phyloP scores from a whole-genome alignment of 331 rosid genomes.

The Erythrophleum ivorense region DNA sequence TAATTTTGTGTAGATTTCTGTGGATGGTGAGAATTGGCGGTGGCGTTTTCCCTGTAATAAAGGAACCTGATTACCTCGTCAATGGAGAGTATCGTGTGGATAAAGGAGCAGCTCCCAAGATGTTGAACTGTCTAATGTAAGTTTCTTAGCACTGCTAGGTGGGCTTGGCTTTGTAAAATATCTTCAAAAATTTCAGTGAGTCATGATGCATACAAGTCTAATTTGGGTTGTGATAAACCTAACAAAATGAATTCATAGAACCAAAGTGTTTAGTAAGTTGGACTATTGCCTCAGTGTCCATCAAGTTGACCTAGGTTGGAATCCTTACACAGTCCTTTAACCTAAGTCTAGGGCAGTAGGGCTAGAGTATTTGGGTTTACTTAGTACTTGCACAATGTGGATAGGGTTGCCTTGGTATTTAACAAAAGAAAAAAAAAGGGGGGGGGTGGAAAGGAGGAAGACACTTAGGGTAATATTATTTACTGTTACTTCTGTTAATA shows the following conservation, averaged over 20 bases:
- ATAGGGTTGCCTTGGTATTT: background rate
- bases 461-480: background rate
- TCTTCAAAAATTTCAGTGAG: slow-evolving; percentile 22
- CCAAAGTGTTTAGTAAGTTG: slow-evolving; percentile 10
- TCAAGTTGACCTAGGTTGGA: slow-evolving; percentile 26
- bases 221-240: background rate
- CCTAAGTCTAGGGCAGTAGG: too few species aligned
- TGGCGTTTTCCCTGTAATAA: slow-evolving; percentile 95
- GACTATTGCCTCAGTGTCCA: background rate
- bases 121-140: slow-evolving; percentile 99
- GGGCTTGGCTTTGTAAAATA: slow-evolving; percentile 21
- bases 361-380: slow-evolving; percentile 1
- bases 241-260: background rate
- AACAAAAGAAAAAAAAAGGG: too few species aligned
- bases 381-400: background rate
- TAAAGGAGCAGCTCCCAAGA: slow-evolving; percentile 99
- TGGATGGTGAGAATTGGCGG: slow-evolving; percentile 99
- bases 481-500: slow-evolving; percentile 11
- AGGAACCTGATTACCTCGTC: slow-evolving; percentile 98
- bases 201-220: slow-evolving; percentile 21
- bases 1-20: slow-evolving; percentile 65
- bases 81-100: slow-evolving; percentile 99
- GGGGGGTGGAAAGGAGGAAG: background rate
- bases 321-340: background rate
- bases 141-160: slow-evolving; percentile 37